These are phyloP conservation scores for Trichoderma arundinaceum DNA, from an alignment of 2,329 filamentous ascomycete genomes.

Conservation along the genomic window DNA sequence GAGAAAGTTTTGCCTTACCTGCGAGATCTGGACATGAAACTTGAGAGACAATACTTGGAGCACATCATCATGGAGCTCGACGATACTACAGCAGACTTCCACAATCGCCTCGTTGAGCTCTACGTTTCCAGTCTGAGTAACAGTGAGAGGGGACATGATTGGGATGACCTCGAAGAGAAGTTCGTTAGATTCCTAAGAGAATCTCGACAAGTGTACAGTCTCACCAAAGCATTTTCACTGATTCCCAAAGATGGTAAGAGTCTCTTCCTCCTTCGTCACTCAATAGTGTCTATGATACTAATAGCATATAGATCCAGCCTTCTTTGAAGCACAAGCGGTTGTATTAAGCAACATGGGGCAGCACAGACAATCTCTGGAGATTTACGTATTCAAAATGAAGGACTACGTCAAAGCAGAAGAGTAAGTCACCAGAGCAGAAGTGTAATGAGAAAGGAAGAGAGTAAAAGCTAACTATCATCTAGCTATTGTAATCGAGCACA, in stretches of 20 bases:
- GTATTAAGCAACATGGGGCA: conserved; percentile 94
- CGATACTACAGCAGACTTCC: conserved; percentile 83
- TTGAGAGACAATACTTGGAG: conserved; percentile 85
- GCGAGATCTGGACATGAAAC: conserved; percentile 66
- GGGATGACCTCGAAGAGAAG: conserved; percentile 65
- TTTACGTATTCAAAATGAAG: conserved; percentile 93
- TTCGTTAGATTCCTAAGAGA: conserved; percentile 76
- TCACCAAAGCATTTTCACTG: conserved; percentile 75
- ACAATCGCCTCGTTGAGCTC: conserved; percentile 80
- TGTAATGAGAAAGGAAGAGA: not conserved
- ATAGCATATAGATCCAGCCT: conserved; percentile 68
- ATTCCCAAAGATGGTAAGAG: conserved; percentile 77
- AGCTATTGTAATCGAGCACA: conserved; percentile 91
- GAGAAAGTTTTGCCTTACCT: conserved; percentile 78
- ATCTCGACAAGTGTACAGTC: conserved; percentile 77
- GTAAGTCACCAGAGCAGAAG: conserved; percentile 58
- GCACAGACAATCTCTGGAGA: conserved; percentile 93
- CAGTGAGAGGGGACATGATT: conserved; percentile 53
- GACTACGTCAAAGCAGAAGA: conserved; percentile 92
- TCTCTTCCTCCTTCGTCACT: too few relatives aligned
- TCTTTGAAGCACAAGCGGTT: conserved; percentile 88
- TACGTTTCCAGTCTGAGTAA: conserved; percentile 63
- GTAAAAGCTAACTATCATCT: not conserved
- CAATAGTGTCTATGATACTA: not conserved
- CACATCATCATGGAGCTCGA: conserved; percentile 88